Evolutionary conservation across 108 stramenopile species (phyloP), one percentile per base, ranked within the genome.

Genomic region (Skeletonema grethae): DNA sequence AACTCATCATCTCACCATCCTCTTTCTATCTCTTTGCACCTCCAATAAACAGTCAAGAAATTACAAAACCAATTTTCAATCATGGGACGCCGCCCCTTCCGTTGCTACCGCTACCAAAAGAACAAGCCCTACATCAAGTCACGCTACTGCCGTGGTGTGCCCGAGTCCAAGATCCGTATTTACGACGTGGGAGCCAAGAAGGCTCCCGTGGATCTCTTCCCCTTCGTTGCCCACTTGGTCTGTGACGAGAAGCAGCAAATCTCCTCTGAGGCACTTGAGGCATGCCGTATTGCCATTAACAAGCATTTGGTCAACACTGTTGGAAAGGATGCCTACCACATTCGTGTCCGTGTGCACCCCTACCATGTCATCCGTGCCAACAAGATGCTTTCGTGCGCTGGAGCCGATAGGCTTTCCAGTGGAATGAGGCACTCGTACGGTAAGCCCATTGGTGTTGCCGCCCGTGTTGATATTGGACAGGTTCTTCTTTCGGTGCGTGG

Each of bases 41-140:
- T 36, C 28, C 15, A 36, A 48, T 3, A 7, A 53, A 0, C 15
- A 60, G 9, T 13, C 32, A 62, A 53, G 7, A 24, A 53, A 28
- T 28, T 28, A 1, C 25, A 39, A 69, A 62, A 76, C 22, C 43
- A 66, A 22, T 63, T 45, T 64, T 64, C 39, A 43, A 95, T 18
- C 81, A 97, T 97, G 96, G 96, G 93, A 87, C 96, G 96, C 79
- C 96, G 96, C 90, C 96, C 96, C 34, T 83, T 92, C 85, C 93
- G 96, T 81, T 97, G 96, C 89, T 97, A 98, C 95, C 98, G 99
- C 83, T 99, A 99, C 97, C 98, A 99, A 84, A 99, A 99, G 98
- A 99, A 99, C 98, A 99, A 99, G 90, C 99, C 99, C 45, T 99
- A 98, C 95, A 99, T 99, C 95, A 99, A 99, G 95, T 97, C 97